Base-by-base conservation (phyloP, 1,284 basidiomycete genomes). In the Ceratobasidium sp. region DNA sequence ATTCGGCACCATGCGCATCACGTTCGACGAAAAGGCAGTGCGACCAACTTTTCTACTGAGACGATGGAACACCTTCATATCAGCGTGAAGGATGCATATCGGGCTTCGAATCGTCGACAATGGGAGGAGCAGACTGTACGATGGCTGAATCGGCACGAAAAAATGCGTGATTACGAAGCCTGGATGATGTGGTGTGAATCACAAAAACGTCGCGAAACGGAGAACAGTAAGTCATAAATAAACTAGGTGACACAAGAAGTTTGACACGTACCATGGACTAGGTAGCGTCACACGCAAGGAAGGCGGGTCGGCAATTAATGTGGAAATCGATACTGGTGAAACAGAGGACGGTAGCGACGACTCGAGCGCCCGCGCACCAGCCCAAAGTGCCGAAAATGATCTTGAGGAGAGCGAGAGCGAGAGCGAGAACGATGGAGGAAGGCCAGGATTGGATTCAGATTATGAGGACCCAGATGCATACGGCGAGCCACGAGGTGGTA, bases 1-100 rank as follows among this genome's bases (percentile, higher is more conserved):
- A 61, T 64, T 38, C 46, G 21, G 16, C 73, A 72, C 28, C 28
- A 9, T 38, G 23, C 57, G 0, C 1, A 63, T 2, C 52, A 63
- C 41, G 30, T 70, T 30, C 57, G 47, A 6, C 28, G 14, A 16
- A 41, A 47, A n/a, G 67, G 73, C 23, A 35, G 43, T 21, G 16
- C 44, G 2, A 30, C 43, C 44, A 72, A 72, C 21, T 74, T 52
- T 35, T 44, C 38, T 4, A 74, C 67, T 16, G 67, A 74, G 35
- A 57, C 67, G 16, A 54, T 69, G 38, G 73, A 74, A 26, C 44
- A 41, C 23, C 67, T 74, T 4, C 73, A 74, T 46, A 52, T 64
- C 4, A 35, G 41, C 32, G 18, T 58, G 52, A 71, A 71, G 47
- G 41, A 71, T 0, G 54, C 63, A 26, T 67, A 67, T 38, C 18